Evolutionary conservation across 106 monocot genomes (phyloP).

Genomic region (Dendrobium catenatum): DNA sequence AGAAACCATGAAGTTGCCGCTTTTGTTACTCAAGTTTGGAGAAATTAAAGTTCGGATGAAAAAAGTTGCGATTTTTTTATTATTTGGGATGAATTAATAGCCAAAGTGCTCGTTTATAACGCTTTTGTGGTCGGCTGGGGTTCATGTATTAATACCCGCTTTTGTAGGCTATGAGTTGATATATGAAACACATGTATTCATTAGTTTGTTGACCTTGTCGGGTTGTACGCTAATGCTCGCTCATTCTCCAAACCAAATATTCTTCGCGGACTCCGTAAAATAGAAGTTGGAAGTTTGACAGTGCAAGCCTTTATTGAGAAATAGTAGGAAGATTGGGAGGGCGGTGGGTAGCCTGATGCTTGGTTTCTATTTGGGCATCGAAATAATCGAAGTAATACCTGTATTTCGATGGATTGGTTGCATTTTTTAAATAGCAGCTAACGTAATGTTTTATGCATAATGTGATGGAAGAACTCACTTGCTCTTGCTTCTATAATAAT

Average conservation of each 20-base stretch:
- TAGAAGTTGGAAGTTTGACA: background rate
- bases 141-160: too few species aligned
- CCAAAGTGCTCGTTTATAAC: too few species aligned
- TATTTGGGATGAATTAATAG: too few species aligned
- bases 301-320: background rate
- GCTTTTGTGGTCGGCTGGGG: too few species aligned
- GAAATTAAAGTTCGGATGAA: too few species aligned
- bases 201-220: background rate
- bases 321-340: background rate
- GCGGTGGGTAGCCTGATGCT: background rate
- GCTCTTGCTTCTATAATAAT: background rate
- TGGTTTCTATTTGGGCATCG: background rate
- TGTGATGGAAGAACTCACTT: background rate
- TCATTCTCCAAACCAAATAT: background rate
- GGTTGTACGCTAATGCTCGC: background rate
- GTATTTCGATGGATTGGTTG: background rate
- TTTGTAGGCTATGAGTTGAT: too few species aligned
- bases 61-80: too few species aligned
- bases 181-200: background rate
- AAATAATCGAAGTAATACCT: background rate
- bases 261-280: background rate
- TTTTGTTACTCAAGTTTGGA: too few species aligned
- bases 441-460: background rate
- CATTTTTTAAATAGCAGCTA: background rate
- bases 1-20: too few species aligned